phyloP scores from a whole-genome alignment of 495 filamentous ascomycete genomes.

The Penicillium waksmanii region DNA sequence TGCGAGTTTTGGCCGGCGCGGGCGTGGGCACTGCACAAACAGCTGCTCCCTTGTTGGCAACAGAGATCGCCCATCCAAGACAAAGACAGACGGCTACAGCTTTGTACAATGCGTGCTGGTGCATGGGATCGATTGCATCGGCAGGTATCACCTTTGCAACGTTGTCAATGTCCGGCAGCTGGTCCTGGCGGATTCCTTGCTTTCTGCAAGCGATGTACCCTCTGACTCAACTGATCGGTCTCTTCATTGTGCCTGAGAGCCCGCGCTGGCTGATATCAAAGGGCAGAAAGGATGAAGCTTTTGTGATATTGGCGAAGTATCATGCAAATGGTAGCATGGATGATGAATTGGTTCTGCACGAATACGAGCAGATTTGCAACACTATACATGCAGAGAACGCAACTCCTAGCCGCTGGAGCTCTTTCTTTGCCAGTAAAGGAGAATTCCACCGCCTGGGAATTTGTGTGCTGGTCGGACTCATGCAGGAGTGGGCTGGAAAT shows the following conservation, averaged over 20 bases:
- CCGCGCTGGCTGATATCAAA: conserved; percentile 47
- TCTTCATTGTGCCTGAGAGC: conserved; percentile 27
- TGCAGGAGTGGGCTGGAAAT: conserved; percentile 70
- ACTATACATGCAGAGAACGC: conserved; percentile 50
- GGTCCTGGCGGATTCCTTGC: conserved; percentile 31
- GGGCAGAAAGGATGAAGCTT: conserved; percentile 41
- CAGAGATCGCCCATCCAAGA: conserved; percentile 30
- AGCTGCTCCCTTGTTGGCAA: conserved; percentile 28
- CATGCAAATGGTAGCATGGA: conserved; percentile 37
- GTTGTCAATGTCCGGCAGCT: conserved; percentile 17
- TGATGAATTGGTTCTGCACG: conserved; percentile 36
- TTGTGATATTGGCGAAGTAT: conserved; percentile 39
- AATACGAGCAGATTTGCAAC: conserved; percentile 43
- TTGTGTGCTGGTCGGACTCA: conserved; percentile 58
- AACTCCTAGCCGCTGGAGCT: conserved; percentile 29
- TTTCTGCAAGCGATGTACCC: conserved; percentile 27
- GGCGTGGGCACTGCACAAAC: conserved; percentile 29
- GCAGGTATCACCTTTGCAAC: conserved; percentile 26
- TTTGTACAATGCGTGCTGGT: conserved; percentile 29
- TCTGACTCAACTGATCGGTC: conserved; percentile 19
- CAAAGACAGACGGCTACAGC: conserved; percentile 33
- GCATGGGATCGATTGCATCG: conserved; percentile 25
- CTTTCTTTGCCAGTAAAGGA: conserved; percentile 66
- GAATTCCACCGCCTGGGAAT: conserved; percentile 65
- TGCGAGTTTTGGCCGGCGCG: conserved; percentile 24